phyloP scores from a whole-genome alignment of 768 basidiomycete genomes.

The Lactifluus subvellereus region DNA sequence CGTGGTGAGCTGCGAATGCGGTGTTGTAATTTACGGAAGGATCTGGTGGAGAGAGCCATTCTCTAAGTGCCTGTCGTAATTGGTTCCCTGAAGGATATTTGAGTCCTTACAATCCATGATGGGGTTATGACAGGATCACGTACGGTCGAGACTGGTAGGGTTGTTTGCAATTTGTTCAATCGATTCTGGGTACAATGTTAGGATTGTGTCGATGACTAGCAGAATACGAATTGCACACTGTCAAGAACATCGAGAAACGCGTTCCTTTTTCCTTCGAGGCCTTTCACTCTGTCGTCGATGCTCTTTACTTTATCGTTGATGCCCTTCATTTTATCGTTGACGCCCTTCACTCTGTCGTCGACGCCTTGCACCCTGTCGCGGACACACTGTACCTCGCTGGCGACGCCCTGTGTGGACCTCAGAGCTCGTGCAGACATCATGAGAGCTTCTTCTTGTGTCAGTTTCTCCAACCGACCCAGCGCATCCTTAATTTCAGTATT shows the following conservation, averaged over 20 bases:
- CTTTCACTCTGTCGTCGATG: not conserved
- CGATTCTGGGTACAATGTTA: not conserved
- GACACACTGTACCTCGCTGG: no score
- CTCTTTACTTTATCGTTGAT: not conserved
- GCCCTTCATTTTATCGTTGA: not conserved
- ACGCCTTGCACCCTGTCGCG: not conserved
- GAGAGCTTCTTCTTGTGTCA: constrained; percentile 3
- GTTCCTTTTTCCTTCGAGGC: not conserved
- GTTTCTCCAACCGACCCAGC: not conserved
- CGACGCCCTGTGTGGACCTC: not conserved
- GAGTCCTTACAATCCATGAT: not conserved
- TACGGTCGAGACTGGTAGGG: not conserved
- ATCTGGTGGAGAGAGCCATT: no score
- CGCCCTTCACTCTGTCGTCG: not conserved
- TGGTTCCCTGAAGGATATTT: no score
- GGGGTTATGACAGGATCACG: not conserved
- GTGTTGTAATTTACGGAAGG: no score
- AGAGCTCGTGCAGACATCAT: not conserved
- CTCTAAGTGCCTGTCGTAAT: no score
- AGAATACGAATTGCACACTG: not conserved
- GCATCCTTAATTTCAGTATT: not conserved
- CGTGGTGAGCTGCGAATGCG: no score
- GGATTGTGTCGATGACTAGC: no score
- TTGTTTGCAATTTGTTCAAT: not conserved
- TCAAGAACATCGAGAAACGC: not conserved